Base-by-base conservation (phyloP, 208 protist species). In the Porcisia deanei region DNA sequence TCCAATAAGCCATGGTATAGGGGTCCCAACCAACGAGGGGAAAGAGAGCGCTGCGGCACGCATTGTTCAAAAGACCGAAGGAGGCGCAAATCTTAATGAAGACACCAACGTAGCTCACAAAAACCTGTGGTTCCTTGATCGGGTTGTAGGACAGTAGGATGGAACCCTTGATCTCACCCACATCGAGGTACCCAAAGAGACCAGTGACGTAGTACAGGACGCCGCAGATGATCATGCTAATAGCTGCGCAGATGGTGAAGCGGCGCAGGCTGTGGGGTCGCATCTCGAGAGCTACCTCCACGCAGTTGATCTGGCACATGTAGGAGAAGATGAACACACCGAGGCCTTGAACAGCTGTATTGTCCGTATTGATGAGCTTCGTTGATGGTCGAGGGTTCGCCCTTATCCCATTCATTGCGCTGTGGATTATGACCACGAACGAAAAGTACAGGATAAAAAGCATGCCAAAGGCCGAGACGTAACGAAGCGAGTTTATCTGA, bases 171-270 rank as follows among this genome's bases (percentile, higher is more conserved):
- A 82, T 55, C 6, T 77, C 71, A n/a, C 85, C 86, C 76, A 94
- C 92, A 64, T 94, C 89, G 9, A 87, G 47, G 76, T 93, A 94
- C 39, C 91, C 87, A 57, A 93, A 91, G 34, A 93, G 58, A 4
- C 85, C 87, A 6, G 82, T 77, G 58, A 90, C 1, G 16, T 73
- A 81, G 83, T 95, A 95, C 14, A 95, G 73, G 5, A 82, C 5
- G 20, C 70, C 64, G 71, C 86, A 92, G 37, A 92, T 58, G 22
- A 63, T 39, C 75, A 95, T 90, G 43, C 84, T 82, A 14, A 85
- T 22, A 7, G 64, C 37, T 2, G 76, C 69, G 54, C 55, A 71
- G 7, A 82, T 10, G 16, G 77, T 84, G 70, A 89, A 77, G 59
- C 67, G 59, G 5, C 58, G 5, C 8, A 82, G 34, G n/a, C 22